Conservation (phyloP, 225 moss, liverwort and hornwort species). For the Bryum argenteum region DNA sequence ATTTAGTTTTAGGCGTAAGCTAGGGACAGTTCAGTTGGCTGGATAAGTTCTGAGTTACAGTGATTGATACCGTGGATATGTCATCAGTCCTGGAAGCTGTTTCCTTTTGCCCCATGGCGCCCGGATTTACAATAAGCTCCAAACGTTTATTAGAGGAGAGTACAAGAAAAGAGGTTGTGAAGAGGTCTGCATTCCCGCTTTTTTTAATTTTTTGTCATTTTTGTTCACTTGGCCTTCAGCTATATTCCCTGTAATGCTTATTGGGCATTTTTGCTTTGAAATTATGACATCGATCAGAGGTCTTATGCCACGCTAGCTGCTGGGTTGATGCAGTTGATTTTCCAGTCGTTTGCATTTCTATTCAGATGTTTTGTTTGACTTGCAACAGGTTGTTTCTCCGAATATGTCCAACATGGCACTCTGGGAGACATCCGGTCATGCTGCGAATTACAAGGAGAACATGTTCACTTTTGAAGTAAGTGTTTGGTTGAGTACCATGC, state of each 20-base stretch:
- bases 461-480: conserved; percentile 93
- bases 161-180: conserved; percentile 81
- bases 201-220: neutral
- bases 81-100: conserved; percentile 82
- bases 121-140: conserved; percentile 85
- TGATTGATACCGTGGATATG: conserved; percentile 20
- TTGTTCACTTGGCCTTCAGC: neutral
- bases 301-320: conserved; percentile 8
- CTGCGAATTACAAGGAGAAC: conserved; percentile 96
- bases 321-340: conserved; percentile 3
- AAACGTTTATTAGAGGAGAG: conserved; percentile 77
- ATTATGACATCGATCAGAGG: neutral
- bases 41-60: neutral
- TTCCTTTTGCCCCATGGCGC: conserved; percentile 89
- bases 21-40: conserved; percentile 3
- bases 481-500: conserved; percentile 11
- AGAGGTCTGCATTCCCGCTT: conserved; percentile 47
- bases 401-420: conserved; percentile 96
- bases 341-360: conserved; percentile 11
- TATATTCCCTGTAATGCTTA: neutral
- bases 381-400: conserved; percentile 78
- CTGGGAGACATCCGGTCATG: conserved; percentile 95
- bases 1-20: conserved; percentile 2
- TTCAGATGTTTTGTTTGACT: conserved; percentile 16
- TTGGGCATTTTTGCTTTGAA: neutral